A percentile compares a stretch with the other conserved stretches of the same genome.
These are phyloP conservation scores for Penicillium sp. DNA, from an alignment of 2,329 filamentous ascomycete genomes.

Conservation along the genomic window DNA sequence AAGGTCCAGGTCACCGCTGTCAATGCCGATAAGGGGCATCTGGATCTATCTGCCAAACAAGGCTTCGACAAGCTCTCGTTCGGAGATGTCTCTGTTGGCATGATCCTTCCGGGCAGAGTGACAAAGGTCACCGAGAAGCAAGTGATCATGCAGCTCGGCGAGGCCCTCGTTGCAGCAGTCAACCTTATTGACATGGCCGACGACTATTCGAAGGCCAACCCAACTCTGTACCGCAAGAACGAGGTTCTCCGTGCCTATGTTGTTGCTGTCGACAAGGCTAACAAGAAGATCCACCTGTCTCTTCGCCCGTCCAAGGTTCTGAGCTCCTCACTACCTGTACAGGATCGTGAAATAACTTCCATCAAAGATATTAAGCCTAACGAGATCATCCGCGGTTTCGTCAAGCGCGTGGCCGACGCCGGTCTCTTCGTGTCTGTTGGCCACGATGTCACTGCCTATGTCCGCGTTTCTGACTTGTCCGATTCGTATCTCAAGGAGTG, in stretches of 20 bases:
- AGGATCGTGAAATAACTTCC: slow-evolving; percentile 77
- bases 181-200: slow-evolving; percentile 83
- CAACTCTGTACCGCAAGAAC: slow-evolving; percentile 76
- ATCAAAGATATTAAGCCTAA: slow-evolving; percentile 74
- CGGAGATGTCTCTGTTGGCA: slow-evolving; percentile 73
- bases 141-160: slow-evolving; percentile 82
- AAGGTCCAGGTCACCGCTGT: slow-evolving; percentile 77
- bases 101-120: slow-evolving; percentile 80
- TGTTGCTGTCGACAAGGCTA: slow-evolving; percentile 75
- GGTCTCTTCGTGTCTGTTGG: slow-evolving; percentile 86
- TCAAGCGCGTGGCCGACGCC: slow-evolving; percentile 87
- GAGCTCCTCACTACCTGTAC: slow-evolving; percentile 79
- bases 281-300: slow-evolving; percentile 83
- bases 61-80: slow-evolving; percentile 67
- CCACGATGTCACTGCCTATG: slow-evolving; percentile 77
- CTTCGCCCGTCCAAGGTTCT: slow-evolving; percentile 85
- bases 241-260: slow-evolving; percentile 88
- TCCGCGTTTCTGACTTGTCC: slow-evolving; percentile 85
- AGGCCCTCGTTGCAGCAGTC: slow-evolving; percentile 77
- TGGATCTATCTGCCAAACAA: slow-evolving; percentile 83
- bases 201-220: slow-evolving; percentile 80
- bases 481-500: slow-evolving; percentile 93
- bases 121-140: slow-evolving; percentile 85
- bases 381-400: slow-evolving; percentile 84
- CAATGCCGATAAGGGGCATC: slow-evolving; percentile 71